phyloP scores from a whole-genome alignment of 345 rosid species.

The Psidium guajava region DNA sequence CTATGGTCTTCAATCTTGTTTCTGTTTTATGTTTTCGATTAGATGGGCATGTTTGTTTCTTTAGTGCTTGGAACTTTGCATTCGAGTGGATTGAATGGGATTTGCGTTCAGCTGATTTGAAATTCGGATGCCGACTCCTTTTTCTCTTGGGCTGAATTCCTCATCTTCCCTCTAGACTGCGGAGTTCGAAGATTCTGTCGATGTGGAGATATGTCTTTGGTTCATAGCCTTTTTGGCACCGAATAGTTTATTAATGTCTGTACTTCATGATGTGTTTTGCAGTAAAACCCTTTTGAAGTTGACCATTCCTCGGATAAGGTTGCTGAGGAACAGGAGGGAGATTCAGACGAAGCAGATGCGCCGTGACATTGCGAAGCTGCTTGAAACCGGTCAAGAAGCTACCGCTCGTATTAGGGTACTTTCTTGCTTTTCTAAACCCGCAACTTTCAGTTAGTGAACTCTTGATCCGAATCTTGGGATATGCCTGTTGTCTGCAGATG shows the following conservation, averaged over 20 bases:
- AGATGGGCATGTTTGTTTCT: not conserved
- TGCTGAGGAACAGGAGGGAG: slow-evolving; percentile 87
- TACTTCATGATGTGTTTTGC: not conserved
- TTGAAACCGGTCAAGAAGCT: slow-evolving; percentile 98
- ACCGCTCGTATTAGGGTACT: slow-evolving; percentile 92
- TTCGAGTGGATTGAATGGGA: not conserved
- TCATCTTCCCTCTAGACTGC: not conserved
- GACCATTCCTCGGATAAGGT: slow-evolving; percentile 70
- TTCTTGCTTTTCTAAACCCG: not conserved
- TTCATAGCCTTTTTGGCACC: not conserved
- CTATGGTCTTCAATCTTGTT: not conserved
- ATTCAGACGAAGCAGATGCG: slow-evolving; percentile 90
- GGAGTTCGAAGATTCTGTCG: not conserved
- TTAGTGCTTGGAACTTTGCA: not conserved
- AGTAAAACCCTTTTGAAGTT: slow-evolving; percentile 90
- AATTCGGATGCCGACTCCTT: not conserved
- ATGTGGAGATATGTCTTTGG: not conserved
- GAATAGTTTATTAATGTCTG: not conserved
- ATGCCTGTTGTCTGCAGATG: not conserved
- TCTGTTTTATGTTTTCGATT: not conserved
- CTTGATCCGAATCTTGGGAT: not conserved
- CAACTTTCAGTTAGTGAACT: not conserved
- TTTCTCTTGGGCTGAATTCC: not conserved
- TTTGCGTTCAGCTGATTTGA: not conserved
- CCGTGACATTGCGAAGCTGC: slow-evolving; percentile 85